These are phyloP conservation scores for Cymbopogon citratus DNA, from an alignment of 176 grass and related monocot species.

Conservation along the genomic window DNA sequence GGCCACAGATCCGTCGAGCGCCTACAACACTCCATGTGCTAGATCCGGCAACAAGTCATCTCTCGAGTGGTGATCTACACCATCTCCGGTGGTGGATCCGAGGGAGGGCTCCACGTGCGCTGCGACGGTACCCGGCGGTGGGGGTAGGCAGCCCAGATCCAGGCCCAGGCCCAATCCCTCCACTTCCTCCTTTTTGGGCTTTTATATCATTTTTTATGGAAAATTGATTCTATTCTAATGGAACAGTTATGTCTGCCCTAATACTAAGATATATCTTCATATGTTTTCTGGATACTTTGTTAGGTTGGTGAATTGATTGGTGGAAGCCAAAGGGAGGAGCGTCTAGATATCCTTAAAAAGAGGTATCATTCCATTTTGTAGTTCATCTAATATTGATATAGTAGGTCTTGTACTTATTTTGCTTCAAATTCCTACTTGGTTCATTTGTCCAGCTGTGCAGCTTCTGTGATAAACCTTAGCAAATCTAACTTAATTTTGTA, in stretches of 20 bases:
- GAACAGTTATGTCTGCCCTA: background rate
- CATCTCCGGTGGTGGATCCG: no score
- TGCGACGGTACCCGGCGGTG: no score
- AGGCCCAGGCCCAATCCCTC: no score
- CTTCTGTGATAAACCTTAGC: background rate
- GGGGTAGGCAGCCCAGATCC: no score
- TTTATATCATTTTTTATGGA: background rate
- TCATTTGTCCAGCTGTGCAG: background rate
- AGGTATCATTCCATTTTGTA: constrained; percentile 33
- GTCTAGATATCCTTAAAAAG: constrained; percentile 61
- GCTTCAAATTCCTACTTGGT: background rate
- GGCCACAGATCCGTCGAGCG: no score
- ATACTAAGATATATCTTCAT: background rate
- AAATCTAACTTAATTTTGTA: background rate
- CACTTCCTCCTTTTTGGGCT: no score
- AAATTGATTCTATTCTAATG: background rate
- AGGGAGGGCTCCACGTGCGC: no score
- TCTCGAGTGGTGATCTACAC: no score
- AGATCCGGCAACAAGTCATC: no score
- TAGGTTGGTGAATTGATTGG: constrained; percentile 92
- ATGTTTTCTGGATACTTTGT: constrained; percentile 20
- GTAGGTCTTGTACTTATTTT: background rate
- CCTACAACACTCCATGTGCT: no score
- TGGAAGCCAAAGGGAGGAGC: constrained; percentile 97
- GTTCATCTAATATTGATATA: background rate